Conservation (phyloP, 106 monocot genomes). For the Gastrodia elata region DNA sequence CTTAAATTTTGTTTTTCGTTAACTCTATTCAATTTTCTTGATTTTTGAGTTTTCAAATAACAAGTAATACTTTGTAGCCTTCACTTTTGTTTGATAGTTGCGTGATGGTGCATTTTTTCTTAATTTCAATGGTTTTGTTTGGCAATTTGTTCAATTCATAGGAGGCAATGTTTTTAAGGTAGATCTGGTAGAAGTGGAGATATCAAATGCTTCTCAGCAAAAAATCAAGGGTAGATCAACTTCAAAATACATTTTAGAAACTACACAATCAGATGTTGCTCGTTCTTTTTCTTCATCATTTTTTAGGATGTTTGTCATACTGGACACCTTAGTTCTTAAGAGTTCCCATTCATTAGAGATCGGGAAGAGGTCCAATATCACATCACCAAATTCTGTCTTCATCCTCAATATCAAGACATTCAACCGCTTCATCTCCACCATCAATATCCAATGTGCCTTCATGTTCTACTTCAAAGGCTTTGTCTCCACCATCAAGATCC, state of each 20-base stretch:
- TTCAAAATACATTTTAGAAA: constrained; percentile 55
- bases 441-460: too few species aligned
- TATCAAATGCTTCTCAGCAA: constrained; percentile 37
- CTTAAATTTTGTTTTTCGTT: neutral
- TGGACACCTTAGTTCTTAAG: constrained; percentile 16
- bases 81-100: neutral
- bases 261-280: constrained; percentile 7
- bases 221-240: constrained; percentile 27
- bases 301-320: constrained; percentile 5
- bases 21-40: neutral
- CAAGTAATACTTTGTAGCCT: constrained; percentile 20
- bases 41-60: neutral
- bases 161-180: constrained; percentile 26
- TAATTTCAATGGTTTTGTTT: constrained; percentile 16
- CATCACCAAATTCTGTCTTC: neutral
- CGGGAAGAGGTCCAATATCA: neutral
- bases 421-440: too few species aligned
- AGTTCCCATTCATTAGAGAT: constrained; percentile 37
- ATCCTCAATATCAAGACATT: too few species aligned
- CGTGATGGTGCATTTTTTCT: constrained; percentile 22
- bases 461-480: constrained; percentile 21
- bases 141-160: constrained; percentile 35
- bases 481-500: constrained; percentile 18
- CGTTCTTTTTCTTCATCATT: constrained; percentile 39
- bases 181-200: constrained; percentile 56